phyloP scores from a whole-genome alignment of 495 filamentous ascomycete genomes.

The Neurospora cerealis region DNA sequence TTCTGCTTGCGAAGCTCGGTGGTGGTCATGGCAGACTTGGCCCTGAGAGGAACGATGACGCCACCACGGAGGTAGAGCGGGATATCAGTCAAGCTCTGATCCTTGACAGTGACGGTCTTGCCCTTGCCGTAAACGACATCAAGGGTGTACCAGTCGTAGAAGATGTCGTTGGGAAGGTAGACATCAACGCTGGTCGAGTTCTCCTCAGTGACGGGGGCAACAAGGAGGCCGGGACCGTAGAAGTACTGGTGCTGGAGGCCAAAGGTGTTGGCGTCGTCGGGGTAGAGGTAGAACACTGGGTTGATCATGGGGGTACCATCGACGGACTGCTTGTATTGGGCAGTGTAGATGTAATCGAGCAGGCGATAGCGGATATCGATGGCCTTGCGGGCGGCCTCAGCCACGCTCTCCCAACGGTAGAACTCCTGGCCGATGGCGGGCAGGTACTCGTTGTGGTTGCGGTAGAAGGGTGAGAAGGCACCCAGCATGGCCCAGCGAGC shows the following conservation, averaged over 20 bases:
- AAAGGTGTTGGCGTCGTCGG: slow-evolving; percentile 51
- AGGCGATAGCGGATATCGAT: slow-evolving; percentile 69
- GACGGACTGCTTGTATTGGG: slow-evolving; percentile 51
- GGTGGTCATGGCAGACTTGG: slow-evolving; percentile 57
- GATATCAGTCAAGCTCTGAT: slow-evolving; percentile 54
- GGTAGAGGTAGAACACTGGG: slow-evolving; percentile 66
- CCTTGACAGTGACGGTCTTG: slow-evolving; percentile 36
- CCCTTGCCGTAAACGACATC: slow-evolving; percentile 48
- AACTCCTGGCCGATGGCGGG: slow-evolving; percentile 57
- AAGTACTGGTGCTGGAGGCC: slow-evolving; percentile 61
- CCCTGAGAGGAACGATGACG: slow-evolving; percentile 55
- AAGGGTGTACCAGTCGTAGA: slow-evolving; percentile 70
- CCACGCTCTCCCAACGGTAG: slow-evolving; percentile 60
- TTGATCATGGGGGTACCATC: slow-evolving; percentile 60
- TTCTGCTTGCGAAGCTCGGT: slow-evolving; percentile 52
- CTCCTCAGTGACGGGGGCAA: slow-evolving; percentile 59
- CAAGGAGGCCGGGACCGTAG: slow-evolving; percentile 60
- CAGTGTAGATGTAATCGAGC: slow-evolving; percentile 78
- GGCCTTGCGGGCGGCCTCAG: slow-evolving; percentile 55
- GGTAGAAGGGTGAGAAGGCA: slow-evolving; percentile 75
- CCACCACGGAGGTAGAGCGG: slow-evolving; percentile 66
- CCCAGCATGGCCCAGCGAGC: slow-evolving; percentile 76
- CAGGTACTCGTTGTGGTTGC: slow-evolving; percentile 56
- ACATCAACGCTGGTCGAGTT: slow-evolving; percentile 54
- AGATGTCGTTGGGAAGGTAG: slow-evolving; percentile 65